Conservation (phyloP, 2,329 filamentous ascomycete species). For the Zymoseptoria brevis region DNA sequence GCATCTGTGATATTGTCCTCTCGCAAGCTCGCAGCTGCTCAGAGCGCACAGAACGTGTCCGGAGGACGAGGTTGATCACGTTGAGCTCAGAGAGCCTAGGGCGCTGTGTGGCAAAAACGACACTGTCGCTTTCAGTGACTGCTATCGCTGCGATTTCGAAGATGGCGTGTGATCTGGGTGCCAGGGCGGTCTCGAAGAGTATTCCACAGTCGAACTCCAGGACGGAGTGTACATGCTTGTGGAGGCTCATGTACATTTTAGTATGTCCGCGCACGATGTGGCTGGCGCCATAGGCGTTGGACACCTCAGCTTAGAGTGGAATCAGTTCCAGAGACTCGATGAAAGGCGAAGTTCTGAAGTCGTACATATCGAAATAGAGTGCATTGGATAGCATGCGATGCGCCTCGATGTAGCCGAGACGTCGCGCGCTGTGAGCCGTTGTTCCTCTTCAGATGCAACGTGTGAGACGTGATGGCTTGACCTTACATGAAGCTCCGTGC, state of each 20-base stretch:
- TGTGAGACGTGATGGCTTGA: neutral
- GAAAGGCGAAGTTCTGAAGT: neutral
- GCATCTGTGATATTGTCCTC: too few species aligned
- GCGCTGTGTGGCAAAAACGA: too few species aligned
- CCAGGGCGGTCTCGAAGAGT: slow-evolving; percentile 1
- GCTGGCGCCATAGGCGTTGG: neutral
- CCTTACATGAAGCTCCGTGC: neutral
- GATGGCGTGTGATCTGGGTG: neutral
- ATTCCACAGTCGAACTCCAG: neutral
- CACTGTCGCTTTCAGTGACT: too few species aligned
- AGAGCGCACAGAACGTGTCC: neutral
- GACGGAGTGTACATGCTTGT: neutral
- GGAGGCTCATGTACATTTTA: neutral
- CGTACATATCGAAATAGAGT: neutral
- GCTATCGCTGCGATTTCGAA: slow-evolving; percentile 3
- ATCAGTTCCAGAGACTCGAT: neutral
- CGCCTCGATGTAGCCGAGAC: neutral
- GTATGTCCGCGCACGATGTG: neutral
- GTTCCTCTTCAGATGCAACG: neutral
- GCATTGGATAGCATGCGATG: neutral
- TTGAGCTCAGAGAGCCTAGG: neutral
- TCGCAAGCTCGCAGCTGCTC: too few species aligned
- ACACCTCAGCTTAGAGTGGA: neutral
- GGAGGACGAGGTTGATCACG: neutral
- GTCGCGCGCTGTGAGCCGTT: neutral